Evolutionary conservation across 1,284 basidiomycete genomes (phyloP).

Genomic region (Inonotus obliquus): DNA sequence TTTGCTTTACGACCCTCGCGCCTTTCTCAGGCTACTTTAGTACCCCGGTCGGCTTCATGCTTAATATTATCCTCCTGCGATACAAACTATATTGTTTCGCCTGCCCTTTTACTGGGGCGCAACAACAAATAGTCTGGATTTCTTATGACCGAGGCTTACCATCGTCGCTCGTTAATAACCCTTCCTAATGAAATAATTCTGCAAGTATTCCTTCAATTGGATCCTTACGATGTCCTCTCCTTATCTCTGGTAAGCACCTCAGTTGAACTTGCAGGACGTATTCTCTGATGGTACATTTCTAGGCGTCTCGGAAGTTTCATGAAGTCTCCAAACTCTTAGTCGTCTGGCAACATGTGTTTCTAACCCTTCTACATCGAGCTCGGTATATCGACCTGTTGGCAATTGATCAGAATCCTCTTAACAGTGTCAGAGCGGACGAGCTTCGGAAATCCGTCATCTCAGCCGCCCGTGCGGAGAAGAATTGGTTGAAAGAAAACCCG

Average conservation of each 20-base stretch:
- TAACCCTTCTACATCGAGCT: conserved; percentile 4
- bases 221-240: conserved; percentile 1
- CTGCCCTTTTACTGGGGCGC: not conserved
- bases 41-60: not conserved
- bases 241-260: not conserved
- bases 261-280: too few relatives aligned
- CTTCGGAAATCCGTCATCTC: conserved; percentile 3
- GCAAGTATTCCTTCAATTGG: not conserved
- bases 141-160: not conserved
- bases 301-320: not conserved
- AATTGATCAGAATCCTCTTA: conserved; percentile 6
- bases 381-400: conserved; percentile 11
- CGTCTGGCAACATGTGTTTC: conserved; percentile 9
- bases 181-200: conserved; percentile 10
- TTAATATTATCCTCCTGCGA: not conserved
- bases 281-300: not conserved
- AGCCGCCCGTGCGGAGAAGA: conserved; percentile 3
- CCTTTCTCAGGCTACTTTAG: not conserved
- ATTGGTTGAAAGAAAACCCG: conserved; percentile 6
- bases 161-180: not conserved
- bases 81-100: not conserved
- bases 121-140: not conserved
- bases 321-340: not conserved
- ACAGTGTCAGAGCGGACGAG: not conserved
- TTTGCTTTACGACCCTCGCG: not conserved